Evolutionary conservation across 2,329 filamentous ascomycete species (phyloP).

Genomic region (Fusarium concolor): DNA sequence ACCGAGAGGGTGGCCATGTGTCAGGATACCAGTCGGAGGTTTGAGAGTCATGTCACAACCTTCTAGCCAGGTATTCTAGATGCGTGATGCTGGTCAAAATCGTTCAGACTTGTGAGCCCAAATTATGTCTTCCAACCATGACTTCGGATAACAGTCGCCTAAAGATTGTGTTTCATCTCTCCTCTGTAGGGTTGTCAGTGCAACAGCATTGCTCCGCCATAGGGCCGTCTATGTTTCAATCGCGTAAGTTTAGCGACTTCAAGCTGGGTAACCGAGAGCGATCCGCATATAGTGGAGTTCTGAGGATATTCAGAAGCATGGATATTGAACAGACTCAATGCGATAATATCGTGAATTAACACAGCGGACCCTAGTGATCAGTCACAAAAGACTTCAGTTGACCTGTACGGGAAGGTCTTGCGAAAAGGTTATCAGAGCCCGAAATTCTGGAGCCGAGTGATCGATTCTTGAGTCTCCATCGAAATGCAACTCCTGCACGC

Average conservation of each 20-base stretch:
- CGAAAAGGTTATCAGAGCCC: conserved; percentile 21
- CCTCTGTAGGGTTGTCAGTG: conserved; percentile 1
- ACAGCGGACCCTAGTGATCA: conserved; percentile 12
- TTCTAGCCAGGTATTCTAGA: conserved; percentile 4
- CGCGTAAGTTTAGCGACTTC: conserved; percentile 10
- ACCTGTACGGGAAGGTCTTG: conserved; percentile 17
- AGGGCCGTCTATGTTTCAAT: conserved; percentile 20
- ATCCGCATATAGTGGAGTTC: conserved; percentile 8
- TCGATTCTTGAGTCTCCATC: neutral
- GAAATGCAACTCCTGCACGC: conserved; percentile 11
- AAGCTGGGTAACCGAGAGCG: conserved; percentile 7
- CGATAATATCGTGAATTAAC: conserved; percentile 1
- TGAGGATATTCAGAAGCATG: neutral
- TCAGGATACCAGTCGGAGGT: neutral
- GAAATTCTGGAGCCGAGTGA: conserved; percentile 26
- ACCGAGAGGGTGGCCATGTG: neutral
- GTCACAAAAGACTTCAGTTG: conserved; percentile 12
- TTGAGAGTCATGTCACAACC: conserved; percentile 4
- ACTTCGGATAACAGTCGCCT: conserved; percentile 3
- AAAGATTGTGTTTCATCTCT: conserved; percentile 27
- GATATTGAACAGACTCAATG: neutral
- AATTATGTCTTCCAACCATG: neutral
- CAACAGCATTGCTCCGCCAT: conserved; percentile 1
- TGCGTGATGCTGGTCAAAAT: neutral
- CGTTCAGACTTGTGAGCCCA: neutral